Conservation (phyloP, 2,329 filamentous ascomycete species). For the Epichloe sylvatica region DNA sequence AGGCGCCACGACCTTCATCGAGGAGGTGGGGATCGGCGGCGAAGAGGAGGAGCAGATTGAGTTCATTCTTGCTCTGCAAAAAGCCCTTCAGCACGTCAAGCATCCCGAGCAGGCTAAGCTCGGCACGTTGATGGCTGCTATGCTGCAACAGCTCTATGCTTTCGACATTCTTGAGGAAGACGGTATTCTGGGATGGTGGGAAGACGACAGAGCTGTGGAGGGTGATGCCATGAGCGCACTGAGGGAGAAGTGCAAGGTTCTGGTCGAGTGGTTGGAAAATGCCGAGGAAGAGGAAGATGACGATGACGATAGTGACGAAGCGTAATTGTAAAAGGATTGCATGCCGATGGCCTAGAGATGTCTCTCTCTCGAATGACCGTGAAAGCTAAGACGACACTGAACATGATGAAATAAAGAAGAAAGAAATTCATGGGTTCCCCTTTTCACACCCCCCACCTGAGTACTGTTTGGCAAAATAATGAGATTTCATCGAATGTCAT, state of each 20-base stretch:
- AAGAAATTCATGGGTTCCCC: too few relatives aligned
- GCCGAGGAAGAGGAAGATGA: slow-evolving; percentile 61
- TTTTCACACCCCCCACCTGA: too few relatives aligned
- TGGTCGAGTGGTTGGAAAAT: slow-evolving; percentile 76
- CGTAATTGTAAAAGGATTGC: neutral
- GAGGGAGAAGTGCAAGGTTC: slow-evolving; percentile 56
- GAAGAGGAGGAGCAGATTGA: slow-evolving; percentile 72
- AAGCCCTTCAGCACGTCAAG: slow-evolving; percentile 55
- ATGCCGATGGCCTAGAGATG: neutral
- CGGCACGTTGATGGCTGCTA: slow-evolving; percentile 56
- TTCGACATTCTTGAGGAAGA: slow-evolving; percentile 81
- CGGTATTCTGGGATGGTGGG: slow-evolving; percentile 81
- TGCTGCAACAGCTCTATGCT: slow-evolving; percentile 74
- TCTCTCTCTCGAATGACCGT: too few relatives aligned
- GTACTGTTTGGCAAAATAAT: too few relatives aligned
- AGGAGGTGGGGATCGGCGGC: slow-evolving; percentile 46
- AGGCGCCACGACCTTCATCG: slow-evolving; percentile 42
- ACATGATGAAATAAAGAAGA: too few relatives aligned
- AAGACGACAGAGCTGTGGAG: slow-evolving; percentile 51
- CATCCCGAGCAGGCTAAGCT: slow-evolving; percentile 37
- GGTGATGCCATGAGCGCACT: slow-evolving; percentile 56
- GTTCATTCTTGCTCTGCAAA: slow-evolving; percentile 69
- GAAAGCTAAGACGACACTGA: too few relatives aligned
- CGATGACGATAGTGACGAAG: slow-evolving; percentile 37
- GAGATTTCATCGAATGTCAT: too few relatives aligned